Base-by-base conservation (phyloP, 2,329 filamentous ascomycete species). In the Alternaria tenuissima region DNA sequence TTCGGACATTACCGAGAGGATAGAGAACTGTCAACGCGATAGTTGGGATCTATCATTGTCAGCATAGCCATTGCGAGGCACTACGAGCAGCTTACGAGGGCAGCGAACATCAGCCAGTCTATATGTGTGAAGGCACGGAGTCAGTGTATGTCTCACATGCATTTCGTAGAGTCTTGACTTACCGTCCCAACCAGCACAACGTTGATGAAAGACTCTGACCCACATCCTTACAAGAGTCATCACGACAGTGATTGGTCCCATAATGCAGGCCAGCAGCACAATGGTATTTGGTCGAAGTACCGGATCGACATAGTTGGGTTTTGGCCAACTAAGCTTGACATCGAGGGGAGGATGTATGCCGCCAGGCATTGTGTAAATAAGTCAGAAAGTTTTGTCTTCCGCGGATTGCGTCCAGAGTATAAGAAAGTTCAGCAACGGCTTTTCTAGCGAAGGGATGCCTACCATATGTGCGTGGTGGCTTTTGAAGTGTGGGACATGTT, bases 41-140 rank as follows among this genome's bases (percentile, higher is more conserved):
- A 5, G 66, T 62, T 1, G 64, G 64, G 12, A 67, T 36, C 72
- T 76, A 9, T 1, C 5, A 3, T 1, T 4, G 38, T 73, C 12
- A 73, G 64, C 26, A 12, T 20, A 7, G 28, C 9, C 26, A 9
- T 12, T n/a, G 34, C 2, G 5, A 32, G n/a, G 20, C 39, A 14
- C 11, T 1, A n/a, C 14, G 18, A 16, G 16, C 26, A n/a, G 60
- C 68, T 51, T 49, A 76, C 73, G 20, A 63, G 65, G 12, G 69
- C 68, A 26, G 64, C 67, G 12, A 73, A 14, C 64, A 75, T 70
- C 14, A 76, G 43, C 72, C 71, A 76, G 52, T 76, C 74, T 36
- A 12, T 16, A 16, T 0, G 3, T 36, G 1, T 36, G 12, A 12
- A 36, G 12, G 32, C 6, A 36, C 12, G 5, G 5, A 36, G 14